Conservation (phyloP, 2,329 filamentous ascomycete genomes). For the Exophiala bonariae region DNA sequence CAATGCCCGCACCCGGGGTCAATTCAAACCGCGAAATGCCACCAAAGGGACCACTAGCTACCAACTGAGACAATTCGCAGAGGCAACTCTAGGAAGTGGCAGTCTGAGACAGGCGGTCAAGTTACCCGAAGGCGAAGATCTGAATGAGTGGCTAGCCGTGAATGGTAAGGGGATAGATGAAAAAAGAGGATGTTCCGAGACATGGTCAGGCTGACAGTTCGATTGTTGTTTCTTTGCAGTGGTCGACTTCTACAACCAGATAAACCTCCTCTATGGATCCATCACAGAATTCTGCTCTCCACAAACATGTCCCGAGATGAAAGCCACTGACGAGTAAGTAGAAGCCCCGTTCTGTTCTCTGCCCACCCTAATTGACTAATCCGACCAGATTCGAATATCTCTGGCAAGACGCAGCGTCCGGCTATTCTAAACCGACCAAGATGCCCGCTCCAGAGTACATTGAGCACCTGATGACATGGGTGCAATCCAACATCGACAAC, state of each 20-base stretch:
- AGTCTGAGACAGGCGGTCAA: constrained; percentile 95
- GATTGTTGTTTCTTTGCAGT: constrained; percentile 59
- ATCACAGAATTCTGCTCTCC: constrained; percentile 99
- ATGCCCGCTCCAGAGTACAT: constrained; percentile 98
- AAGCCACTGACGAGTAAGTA: constrained; percentile 93
- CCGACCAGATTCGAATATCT: constrained; percentile 99
- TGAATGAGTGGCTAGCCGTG: constrained; percentile 97
- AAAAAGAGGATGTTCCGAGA: too few relatives aligned
- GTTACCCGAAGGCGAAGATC: constrained; percentile 92
- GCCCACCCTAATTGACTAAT: constrained; percentile 18
- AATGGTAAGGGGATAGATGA: constrained; percentile 66
- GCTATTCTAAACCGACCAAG: constrained; percentile 91
- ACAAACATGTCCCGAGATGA: constrained; percentile 97
- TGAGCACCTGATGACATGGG: constrained; percentile 96
- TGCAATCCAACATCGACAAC: constrained; percentile 93
- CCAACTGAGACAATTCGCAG: constrained; percentile 95
- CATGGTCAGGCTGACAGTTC: too few relatives aligned
- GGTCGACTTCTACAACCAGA: constrained; percentile 99
- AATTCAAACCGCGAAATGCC: constrained; percentile 83
- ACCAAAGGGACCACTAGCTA: constrained; percentile 87
- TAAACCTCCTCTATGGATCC: constrained; percentile 96
- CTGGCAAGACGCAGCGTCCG: constrained; percentile 90
- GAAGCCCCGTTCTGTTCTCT: not conserved
- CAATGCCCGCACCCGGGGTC: constrained; percentile 82
- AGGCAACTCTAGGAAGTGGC: constrained; percentile 91